Evolutionary conservation across 148 eudicot species (phyloP).

Genomic region (Rhododendron mucronatum): DNA sequence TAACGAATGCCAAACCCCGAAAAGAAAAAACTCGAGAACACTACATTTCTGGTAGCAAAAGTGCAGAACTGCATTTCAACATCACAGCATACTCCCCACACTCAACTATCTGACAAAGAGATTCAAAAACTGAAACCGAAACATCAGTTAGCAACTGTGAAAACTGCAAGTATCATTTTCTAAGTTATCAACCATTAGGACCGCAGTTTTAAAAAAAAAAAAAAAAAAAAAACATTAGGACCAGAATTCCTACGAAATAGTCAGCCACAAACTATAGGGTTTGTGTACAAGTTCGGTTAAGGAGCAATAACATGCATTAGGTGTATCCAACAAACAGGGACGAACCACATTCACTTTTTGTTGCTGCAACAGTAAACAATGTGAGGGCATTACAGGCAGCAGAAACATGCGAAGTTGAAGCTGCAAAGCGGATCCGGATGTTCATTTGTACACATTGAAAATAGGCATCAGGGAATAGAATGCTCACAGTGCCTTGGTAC

Average conservation of each 20-base stretch:
- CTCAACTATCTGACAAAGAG: neutral
- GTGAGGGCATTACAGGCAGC: constrained; percentile 41
- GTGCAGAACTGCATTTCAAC: neutral
- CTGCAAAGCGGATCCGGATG: constrained; percentile 36
- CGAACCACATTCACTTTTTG: neutral
- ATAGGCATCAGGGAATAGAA: constrained; percentile 13
- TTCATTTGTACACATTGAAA: constrained; percentile 18
- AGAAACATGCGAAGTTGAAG: constrained; percentile 9
- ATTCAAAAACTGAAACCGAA: too few relatives aligned
- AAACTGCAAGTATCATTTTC: too few relatives aligned
- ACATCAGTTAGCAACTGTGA: too few relatives aligned
- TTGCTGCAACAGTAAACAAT: constrained; percentile 8
- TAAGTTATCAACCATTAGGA: too few relatives aligned
- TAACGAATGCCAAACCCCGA: neutral
- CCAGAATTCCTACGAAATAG: too few relatives aligned
- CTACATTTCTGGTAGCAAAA: neutral
- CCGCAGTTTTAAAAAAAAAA: too few relatives aligned
- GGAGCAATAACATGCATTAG: too few relatives aligned
- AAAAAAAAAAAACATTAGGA: too few relatives aligned
- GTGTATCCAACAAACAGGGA: neutral
- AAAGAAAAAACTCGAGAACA: neutral
- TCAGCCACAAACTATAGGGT: too few relatives aligned
- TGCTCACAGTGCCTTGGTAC: constrained; percentile 24
- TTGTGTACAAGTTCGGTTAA: too few relatives aligned
- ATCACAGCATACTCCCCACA: neutral